Percentiles rank a stretch among this genome's conserved stretches.
Evolutionary conservation across 2,329 filamentous ascomycete genomes (phyloP).

Genomic region (Colletotrichum spinosum): DNA sequence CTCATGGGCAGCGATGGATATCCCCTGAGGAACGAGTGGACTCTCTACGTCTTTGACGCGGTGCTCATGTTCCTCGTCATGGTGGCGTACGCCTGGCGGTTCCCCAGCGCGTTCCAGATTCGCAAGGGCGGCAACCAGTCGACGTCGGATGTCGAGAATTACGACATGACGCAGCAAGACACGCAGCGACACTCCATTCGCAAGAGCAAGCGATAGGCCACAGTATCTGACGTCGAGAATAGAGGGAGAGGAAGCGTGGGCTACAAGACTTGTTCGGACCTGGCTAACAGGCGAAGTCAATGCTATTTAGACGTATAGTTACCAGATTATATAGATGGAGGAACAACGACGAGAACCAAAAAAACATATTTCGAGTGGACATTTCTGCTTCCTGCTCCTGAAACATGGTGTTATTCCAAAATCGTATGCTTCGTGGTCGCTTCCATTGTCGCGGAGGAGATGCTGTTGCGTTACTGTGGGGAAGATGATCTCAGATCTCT

Average conservation of each 20-base stretch:
- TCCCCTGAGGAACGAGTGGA: slow-evolving; percentile 67
- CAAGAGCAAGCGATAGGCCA: slow-evolving; percentile 23
- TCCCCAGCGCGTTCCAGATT: slow-evolving; percentile 33
- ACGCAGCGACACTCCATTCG: slow-evolving; percentile 15
- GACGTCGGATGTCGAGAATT: slow-evolving; percentile 22
- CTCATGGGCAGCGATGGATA: slow-evolving; percentile 60
- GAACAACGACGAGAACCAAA: too few relatives aligned
- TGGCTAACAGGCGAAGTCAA: too few relatives aligned
- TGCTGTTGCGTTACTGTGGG: too few relatives aligned
- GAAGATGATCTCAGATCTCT: too few relatives aligned
- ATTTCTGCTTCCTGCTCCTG: too few relatives aligned
- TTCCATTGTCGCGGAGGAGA: too few relatives aligned
- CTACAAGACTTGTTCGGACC: too few relatives aligned
- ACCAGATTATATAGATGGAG: too few relatives aligned
- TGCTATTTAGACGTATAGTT: too few relatives aligned
- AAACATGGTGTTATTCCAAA: too few relatives aligned
- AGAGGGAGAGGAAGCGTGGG: neutral
- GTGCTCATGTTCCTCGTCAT: slow-evolving; percentile 64
- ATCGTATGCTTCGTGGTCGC: too few relatives aligned
- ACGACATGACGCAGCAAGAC: slow-evolving; percentile 28
- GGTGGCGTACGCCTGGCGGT: slow-evolving; percentile 51
- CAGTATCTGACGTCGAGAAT: neutral
- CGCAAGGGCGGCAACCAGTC: slow-evolving; percentile 22
- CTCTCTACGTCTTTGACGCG: slow-evolving; percentile 69
- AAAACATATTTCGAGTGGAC: too few relatives aligned